Evolutionary conservation across 2,329 filamentous ascomycete genomes (phyloP), one percentile per base, ranked within the genome.

Genomic region (Clonostachys chloroleuca): DNA sequence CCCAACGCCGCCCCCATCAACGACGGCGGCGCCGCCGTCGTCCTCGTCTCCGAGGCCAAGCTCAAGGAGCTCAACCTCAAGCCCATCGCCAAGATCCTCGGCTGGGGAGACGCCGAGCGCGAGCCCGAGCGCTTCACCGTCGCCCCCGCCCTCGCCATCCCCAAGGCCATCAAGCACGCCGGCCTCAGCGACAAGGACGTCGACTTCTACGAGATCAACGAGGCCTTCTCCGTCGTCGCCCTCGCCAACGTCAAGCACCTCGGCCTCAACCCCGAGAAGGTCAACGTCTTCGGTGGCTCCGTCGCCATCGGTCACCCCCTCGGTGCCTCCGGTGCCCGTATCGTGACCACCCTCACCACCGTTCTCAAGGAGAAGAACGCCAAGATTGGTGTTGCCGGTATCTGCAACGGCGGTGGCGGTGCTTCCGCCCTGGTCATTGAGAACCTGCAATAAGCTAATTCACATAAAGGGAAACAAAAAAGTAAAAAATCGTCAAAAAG

Each of bases 181-280:
- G 88, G 89, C 52, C 73, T 99, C 52, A 80, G 83, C 48, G 79
- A 84, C 57, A 82, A 86, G 53, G 78, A 89, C 50, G 79, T 99
- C 49, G 92, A 97, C 62, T 94, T 84, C 58, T 99, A 94, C 69
- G 94, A 99, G 78, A 96, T 99, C 78, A 99, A 99, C 77, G 94
- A 99, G 78, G 94, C 94, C 40, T 99, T 99, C 78, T 94, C 89
- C 53, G 94, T 96, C 44, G 94, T 99, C 53, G 90, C 94, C 37
- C 80, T 99, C 45, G 92, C 94, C 56, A 99, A 99, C 77, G 84
- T 96, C 74, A 96, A 99, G 81, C 69, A 97, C 47, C 83, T 99
- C 39, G 79, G 77, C 52, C 73, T 99, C 48, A 76, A 77, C 54
- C 80, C 88, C 55, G 88, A 92, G 50, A 95, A 91, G 73, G 92